These are phyloP conservation scores for Cylindrotheca closterium DNA, from an alignment of 108 stramenopile species.

Conservation along the genomic window DNA sequence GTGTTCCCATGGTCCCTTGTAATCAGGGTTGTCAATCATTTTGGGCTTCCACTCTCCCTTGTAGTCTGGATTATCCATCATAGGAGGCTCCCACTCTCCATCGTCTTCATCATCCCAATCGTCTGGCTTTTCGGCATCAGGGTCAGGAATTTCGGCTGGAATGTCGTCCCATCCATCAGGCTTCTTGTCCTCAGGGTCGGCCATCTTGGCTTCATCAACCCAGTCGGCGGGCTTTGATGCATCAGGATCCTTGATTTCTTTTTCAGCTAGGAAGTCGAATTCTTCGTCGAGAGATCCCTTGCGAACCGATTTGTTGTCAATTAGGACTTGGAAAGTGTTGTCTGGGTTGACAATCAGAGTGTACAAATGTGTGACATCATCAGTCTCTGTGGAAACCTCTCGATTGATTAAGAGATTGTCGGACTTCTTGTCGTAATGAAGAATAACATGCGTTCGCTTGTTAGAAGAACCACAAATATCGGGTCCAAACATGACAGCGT, in stretches of 20 bases:
- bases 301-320: conserved; percentile 95
- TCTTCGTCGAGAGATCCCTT: conserved; percentile 92
- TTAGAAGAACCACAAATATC: conserved; percentile 96
- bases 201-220: conserved; percentile 94
- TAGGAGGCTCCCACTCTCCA: conserved; percentile 96
- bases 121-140: conserved; percentile 92
- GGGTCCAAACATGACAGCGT: conserved; percentile 99
- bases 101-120: conserved; percentile 99
- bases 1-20: conserved; percentile 96
- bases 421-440: conserved; percentile 91
- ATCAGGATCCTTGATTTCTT: conserved; percentile 96
- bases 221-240: conserved; percentile 95
- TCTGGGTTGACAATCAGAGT: conserved; percentile 93
- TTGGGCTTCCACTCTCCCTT: conserved; percentile 95
- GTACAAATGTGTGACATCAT: conserved; percentile 95
- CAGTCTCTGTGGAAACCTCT: conserved; percentile 86
- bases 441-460: conserved; percentile 96
- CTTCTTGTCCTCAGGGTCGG: conserved; percentile 94
- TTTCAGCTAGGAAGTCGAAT: conserved; percentile 90
- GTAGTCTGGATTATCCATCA: conserved; percentile 98
- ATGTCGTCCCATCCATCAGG: conserved; percentile 97
- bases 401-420: conserved; percentile 96
- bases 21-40: conserved; percentile 96
- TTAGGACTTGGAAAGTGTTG: conserved; percentile 96
- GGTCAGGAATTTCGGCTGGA: conserved; percentile 91